These are phyloP conservation scores for Nevesoporus exiguus DNA, from an alignment of 768 basidiomycete species.

Conservation along the genomic window DNA sequence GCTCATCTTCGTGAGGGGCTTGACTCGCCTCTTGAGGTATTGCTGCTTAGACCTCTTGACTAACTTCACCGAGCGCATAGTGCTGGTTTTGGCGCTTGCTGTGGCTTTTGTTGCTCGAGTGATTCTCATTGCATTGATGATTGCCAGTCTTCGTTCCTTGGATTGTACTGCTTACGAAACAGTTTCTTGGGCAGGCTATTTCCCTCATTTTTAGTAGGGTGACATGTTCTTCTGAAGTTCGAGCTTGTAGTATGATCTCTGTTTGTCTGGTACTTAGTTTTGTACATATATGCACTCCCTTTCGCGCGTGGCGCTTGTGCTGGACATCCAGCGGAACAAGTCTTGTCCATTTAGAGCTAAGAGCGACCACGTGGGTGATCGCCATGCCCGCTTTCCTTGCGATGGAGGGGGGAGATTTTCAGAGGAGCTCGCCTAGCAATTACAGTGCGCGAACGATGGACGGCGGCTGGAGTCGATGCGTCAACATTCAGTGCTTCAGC, in stretches of 20 bases:
- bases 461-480: too few species aligned
- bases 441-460: too few species aligned
- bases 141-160: neutral
- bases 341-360: too few species aligned
- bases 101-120: neutral
- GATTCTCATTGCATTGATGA: neutral
- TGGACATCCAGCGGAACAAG: too few species aligned
- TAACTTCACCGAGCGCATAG: neutral
- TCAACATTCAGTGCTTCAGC: too few species aligned
- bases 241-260: neutral
- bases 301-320: neutral
- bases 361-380: too few species aligned
- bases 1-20: neutral
- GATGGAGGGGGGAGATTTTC: too few species aligned
- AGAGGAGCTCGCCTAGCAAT: too few species aligned
- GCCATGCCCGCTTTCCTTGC: too few species aligned
- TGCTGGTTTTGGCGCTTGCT: neutral
- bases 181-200: neutral
- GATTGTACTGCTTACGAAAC: neutral
- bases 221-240: neutral
- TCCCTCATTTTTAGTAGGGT: slow-evolving; percentile 4
- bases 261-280: neutral
- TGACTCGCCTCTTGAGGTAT: neutral
- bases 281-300: neutral
- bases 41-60: neutral